Evolutionary conservation across 2,329 filamentous ascomycete species (phyloP).

Genomic region (Paracamarosporium sp.): DNA sequence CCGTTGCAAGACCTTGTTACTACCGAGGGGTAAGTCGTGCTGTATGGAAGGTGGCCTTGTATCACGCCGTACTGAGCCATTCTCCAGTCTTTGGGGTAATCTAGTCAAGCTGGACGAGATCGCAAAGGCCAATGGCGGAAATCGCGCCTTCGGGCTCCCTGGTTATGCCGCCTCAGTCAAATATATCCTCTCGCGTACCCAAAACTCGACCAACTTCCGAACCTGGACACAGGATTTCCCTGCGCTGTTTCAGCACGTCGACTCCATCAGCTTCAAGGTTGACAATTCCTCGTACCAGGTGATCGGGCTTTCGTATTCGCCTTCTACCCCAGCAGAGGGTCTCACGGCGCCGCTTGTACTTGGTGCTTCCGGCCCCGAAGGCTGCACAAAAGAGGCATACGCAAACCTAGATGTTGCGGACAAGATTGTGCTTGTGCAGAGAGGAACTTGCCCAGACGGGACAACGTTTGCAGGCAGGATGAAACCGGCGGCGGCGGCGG

Average conservation of each 20-base stretch:
- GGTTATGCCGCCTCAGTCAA: constrained; percentile 66
- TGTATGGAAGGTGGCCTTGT: background rate
- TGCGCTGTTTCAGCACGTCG: constrained; percentile 51
- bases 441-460: constrained; percentile 51
- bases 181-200: constrained; percentile 60
- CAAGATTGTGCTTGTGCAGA: constrained; percentile 52
- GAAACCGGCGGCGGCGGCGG: constrained; percentile 49
- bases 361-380: constrained; percentile 49
- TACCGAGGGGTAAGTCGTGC: constrained; percentile 39
- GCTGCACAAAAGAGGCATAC: constrained; percentile 49
- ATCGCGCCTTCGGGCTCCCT: constrained; percentile 65
- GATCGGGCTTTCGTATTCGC: constrained; percentile 55
- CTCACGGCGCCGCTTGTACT: constrained; percentile 51
- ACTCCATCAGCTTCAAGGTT: constrained; percentile 50
- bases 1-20: constrained; percentile 51
- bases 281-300: constrained; percentile 47
- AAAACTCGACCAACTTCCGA: constrained; percentile 46
- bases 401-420: constrained; percentile 46
- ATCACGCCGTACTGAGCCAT: background rate
- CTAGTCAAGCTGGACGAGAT: constrained; percentile 64
- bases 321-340: constrained; percentile 55
- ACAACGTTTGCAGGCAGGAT: constrained; percentile 50
- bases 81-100: constrained; percentile 59
- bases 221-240: constrained; percentile 59
- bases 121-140: constrained; percentile 62